Evolutionary conservation across 805 yeast genomes (phyloP).

Genomic region (Metschnikowia aberdeeniae): DNA sequence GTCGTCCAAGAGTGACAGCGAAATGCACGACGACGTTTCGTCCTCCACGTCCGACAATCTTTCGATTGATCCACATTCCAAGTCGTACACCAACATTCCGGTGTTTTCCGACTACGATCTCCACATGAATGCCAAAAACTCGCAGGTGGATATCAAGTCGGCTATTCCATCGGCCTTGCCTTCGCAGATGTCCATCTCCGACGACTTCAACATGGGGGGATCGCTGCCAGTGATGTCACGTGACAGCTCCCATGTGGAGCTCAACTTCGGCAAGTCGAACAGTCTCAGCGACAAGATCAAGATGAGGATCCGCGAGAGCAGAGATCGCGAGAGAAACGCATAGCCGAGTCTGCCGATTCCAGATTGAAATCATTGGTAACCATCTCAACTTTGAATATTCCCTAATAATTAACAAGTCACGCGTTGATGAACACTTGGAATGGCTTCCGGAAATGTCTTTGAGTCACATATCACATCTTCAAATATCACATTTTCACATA

Average conservation of each 20-base stretch:
- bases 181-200: conserved; percentile 30
- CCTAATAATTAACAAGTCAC: no score
- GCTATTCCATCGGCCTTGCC: conserved; percentile 14
- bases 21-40: conserved; percentile 21
- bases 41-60: conserved; percentile 54
- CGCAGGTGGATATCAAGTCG: conserved; percentile 14
- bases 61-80: conserved; percentile 54
- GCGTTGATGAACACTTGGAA: no score
- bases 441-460: no score
- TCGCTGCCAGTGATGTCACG: conserved; percentile 18
- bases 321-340: conserved; percentile 17
- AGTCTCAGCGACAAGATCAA: conserved; percentile 32
- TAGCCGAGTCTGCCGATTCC: no score
- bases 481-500: no score
- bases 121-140: conserved; percentile 25
- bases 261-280: conserved; percentile 25
- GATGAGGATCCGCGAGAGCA: conserved; percentile 31
- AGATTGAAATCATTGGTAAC: not conserved
- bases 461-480: no score
- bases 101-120: conserved; percentile 50
- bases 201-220: conserved; percentile 25
- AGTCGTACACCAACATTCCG: conserved; percentile 61
- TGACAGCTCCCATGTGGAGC: conserved; percentile 27
- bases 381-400: not conserved
- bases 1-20: conserved; percentile 16